phyloP scores from a whole-genome alignment of 1,284 basidiomycete species.

The Anthracocystis setariae region DNA sequence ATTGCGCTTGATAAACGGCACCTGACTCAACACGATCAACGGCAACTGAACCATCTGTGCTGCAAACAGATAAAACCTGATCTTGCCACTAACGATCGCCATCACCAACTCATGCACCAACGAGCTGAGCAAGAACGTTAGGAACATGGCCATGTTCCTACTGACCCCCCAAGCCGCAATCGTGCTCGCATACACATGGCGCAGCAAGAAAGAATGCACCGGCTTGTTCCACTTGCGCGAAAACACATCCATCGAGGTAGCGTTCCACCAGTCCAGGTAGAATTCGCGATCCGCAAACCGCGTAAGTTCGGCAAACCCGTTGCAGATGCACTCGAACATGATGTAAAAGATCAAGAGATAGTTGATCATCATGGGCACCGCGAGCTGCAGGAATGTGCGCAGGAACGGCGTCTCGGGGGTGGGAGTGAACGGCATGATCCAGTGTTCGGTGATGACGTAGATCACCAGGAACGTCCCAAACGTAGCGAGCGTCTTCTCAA shows the following conservation, averaged over 20 bases:
- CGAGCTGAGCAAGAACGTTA: slow-evolving; percentile 79
- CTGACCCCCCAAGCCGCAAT: slow-evolving; percentile 82
- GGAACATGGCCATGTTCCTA: slow-evolving; percentile 81
- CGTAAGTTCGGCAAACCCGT: slow-evolving; percentile 79
- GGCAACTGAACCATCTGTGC: slow-evolving; percentile 88
- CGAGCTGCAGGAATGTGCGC: slow-evolving; percentile 79
- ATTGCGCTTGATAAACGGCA: slow-evolving; percentile 55
- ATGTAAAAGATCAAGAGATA: slow-evolving; percentile 69
- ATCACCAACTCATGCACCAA: slow-evolving; percentile 92
- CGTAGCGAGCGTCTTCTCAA: slow-evolving; percentile 93
- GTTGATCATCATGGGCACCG: slow-evolving; percentile 87
- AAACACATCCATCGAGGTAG: slow-evolving; percentile 94
- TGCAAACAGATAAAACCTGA: slow-evolving; percentile 66
- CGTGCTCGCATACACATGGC: slow-evolving; percentile 88
- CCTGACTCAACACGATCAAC: slow-evolving; percentile 81
- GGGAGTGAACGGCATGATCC: slow-evolving; percentile 75
- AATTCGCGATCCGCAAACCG: slow-evolving; percentile 96
- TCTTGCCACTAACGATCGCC: slow-evolving; percentile 72
- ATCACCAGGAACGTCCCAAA: slow-evolving; percentile 94
- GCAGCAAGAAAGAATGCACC: slow-evolving; percentile 90
- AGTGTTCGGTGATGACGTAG: slow-evolving; percentile 84
- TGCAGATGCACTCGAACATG: slow-evolving; percentile 81
- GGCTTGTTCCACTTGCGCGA: slow-evolving; percentile 65
- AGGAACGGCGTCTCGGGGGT: slow-evolving; percentile 59
- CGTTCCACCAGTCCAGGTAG: slow-evolving; percentile 99